phyloP scores from a whole-genome alignment of 805 yeast species.

The Limtongozyma cylindracea region DNA sequence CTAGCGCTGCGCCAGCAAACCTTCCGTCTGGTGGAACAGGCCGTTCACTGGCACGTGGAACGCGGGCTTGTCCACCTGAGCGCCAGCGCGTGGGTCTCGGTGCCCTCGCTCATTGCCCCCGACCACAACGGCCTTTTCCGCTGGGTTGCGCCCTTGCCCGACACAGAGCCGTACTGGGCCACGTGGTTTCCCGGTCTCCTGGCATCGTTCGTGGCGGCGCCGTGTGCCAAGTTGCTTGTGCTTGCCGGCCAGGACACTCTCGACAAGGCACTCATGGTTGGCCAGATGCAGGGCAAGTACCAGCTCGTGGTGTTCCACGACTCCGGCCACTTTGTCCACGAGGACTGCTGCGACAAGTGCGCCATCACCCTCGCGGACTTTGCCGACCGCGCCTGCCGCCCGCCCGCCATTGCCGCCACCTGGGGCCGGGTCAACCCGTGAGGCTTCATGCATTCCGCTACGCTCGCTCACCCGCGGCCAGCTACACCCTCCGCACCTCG shows the following conservation, averaged over 20 bases:
- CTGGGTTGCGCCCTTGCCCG: constrained; percentile 43
- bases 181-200: constrained; percentile 67
- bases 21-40: constrained; percentile 26
- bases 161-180: constrained; percentile 50
- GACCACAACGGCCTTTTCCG: constrained; percentile 4
- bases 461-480: neutral
- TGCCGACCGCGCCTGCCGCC: constrained; percentile 8
- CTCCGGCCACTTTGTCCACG: constrained; percentile 90
- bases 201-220: constrained; percentile 1
- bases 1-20: constrained; percentile 34
- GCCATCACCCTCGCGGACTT: constrained; percentile 28
- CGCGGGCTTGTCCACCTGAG: constrained; percentile 22
- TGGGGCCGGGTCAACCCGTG: constrained; percentile 9
- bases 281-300: constrained; percentile 95
- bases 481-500: constrained; percentile 14
- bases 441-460: neutral
- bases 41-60: constrained; percentile 64
- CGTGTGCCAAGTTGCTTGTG: constrained; percentile 37
- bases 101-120: constrained; percentile 34
- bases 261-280: constrained; percentile 69
- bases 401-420: neutral
- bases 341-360: constrained; percentile 54
- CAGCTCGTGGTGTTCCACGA: constrained; percentile 53
- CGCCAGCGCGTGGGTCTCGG: constrained; percentile 48
- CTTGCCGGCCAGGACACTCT: constrained; percentile 78